Evolutionary conservation across 164 flowering plant species (phyloP).

Genomic region (Chimonanthus salicifolius): DNA sequence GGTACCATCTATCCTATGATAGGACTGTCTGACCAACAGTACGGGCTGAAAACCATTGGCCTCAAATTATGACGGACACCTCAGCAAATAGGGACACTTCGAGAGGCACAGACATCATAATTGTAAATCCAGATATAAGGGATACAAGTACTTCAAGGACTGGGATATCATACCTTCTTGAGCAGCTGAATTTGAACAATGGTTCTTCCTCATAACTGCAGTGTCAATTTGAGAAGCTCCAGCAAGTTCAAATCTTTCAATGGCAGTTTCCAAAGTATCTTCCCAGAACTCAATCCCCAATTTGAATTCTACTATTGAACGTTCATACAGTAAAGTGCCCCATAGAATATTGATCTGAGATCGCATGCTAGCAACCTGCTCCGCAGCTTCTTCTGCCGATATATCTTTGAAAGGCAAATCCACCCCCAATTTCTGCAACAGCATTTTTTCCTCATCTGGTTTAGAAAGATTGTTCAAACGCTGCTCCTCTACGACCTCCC

Average conservation of each 20-base stretch:
- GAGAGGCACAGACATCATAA: background rate
- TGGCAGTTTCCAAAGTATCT: conserved; percentile 64
- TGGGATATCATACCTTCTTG: conserved; percentile 41
- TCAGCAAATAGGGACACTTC: background rate
- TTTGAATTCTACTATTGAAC: conserved; percentile 78
- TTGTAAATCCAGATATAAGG: background rate
- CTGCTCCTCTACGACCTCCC: conserved; percentile 55
- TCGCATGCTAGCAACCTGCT: conserved; percentile 52
- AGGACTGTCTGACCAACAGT: background rate
- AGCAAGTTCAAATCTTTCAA: conserved; percentile 73
- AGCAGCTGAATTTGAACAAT: conserved; percentile 56
- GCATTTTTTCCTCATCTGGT: conserved; percentile 23
- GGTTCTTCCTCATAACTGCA: conserved; percentile 79
- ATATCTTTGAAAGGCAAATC: conserved; percentile 34
- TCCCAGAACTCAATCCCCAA: conserved; percentile 69
- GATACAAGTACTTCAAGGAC: background rate
- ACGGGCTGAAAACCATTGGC: background rate
- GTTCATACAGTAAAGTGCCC: conserved; percentile 86
- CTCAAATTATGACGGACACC: background rate
- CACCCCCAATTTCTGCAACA: conserved; percentile 40
- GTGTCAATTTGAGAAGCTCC: conserved; percentile 81
- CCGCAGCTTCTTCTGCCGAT: conserved; percentile 46
- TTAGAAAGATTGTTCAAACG: conserved; percentile 29
- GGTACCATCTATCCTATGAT: background rate
- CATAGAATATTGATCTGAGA: conserved; percentile 75